These are phyloP conservation scores for Rubroboletus pulcherrimus DNA, from an alignment of 768 basidiomycete genomes.

Conservation along the genomic window DNA sequence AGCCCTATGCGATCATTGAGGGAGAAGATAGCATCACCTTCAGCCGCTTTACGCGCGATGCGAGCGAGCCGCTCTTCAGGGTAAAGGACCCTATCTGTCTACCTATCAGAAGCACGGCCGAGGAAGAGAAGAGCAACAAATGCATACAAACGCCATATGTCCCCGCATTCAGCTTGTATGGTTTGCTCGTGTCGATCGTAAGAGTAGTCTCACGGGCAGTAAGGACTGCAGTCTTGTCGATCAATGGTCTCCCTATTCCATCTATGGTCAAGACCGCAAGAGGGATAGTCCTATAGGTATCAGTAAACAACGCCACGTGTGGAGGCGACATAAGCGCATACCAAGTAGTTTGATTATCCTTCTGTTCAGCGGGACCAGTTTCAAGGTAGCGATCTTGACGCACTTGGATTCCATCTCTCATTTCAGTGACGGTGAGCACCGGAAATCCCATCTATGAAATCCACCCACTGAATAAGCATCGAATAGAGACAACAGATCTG, in stretches of 20 bases:
- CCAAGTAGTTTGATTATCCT: slow-evolving; percentile 91
- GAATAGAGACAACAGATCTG: background rate
- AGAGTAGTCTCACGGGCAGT: slow-evolving; percentile 64
- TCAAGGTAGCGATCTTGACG: slow-evolving; percentile 92
- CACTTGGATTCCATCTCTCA: slow-evolving; percentile 63
- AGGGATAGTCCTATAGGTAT: slow-evolving; percentile 65
- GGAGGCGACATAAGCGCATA: slow-evolving; percentile 24
- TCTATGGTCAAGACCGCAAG: slow-evolving; percentile 67
- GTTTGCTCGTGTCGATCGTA: slow-evolving; percentile 65
- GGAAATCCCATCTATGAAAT: slow-evolving; percentile 73
- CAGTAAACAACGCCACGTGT: background rate
- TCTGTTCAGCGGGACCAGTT: slow-evolving; percentile 69
- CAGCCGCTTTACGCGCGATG: slow-evolving; percentile 79
- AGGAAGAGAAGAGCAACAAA: slow-evolving; percentile 10
- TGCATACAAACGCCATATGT: slow-evolving; percentile 83
- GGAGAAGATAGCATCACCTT: slow-evolving; percentile 59
- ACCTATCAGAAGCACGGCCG: background rate
- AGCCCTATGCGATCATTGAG: slow-evolving; percentile 88
- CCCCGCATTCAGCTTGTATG: slow-evolving; percentile 89
- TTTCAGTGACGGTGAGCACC: slow-evolving; percentile 82
- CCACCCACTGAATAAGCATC: background rate
- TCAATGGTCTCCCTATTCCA: slow-evolving; percentile 48
- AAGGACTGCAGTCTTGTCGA: slow-evolving; percentile 66
- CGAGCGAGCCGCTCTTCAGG: slow-evolving; percentile 70
- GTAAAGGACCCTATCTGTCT: slow-evolving; percentile 80